Conservation (phyloP, 1,139 yeast species). For the Arxiozyma telluris region DNA sequence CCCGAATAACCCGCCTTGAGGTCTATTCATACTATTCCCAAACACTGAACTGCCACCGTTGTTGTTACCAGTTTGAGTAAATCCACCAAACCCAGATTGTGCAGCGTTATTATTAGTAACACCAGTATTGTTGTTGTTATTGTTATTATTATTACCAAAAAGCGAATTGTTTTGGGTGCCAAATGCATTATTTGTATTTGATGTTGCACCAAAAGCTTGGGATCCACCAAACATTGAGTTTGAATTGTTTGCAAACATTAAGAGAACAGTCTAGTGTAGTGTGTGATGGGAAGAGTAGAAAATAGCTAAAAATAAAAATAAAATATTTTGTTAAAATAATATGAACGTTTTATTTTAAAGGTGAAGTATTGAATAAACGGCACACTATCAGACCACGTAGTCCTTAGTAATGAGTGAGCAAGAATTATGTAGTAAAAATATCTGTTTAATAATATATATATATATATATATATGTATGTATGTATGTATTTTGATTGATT, state of each 20-base stretch:
- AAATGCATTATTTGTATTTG: background rate
- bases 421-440: too few relatives aligned
- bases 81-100: constrained; percentile 12
- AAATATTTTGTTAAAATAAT: too few relatives aligned
- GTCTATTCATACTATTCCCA: constrained; percentile 20
- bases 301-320: too few relatives aligned
- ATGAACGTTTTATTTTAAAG: too few relatives aligned
- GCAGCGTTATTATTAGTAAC: constrained; percentile 4
- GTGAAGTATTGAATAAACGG: too few relatives aligned
- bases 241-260: constrained; percentile 7
- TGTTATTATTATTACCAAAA: constrained; percentile 1
- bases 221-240: constrained; percentile 11
- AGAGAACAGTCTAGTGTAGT: too few relatives aligned
- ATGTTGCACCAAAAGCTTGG: constrained; percentile 7
- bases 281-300: background rate
- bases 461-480: too few relatives aligned
- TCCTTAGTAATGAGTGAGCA: too few relatives aligned
- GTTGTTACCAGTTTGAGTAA: constrained; percentile 9
- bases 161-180: background rate
- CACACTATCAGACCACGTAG: too few relatives aligned
- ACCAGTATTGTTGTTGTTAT: too few relatives aligned
- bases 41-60: constrained; percentile 16
- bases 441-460: too few relatives aligned
- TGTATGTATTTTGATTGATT: too few relatives aligned
- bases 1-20: constrained; percentile 30